Percentiles rank a stretch among this genome's conserved stretches.
These are phyloP conservation scores for Puccinellia tenuiflora DNA, from an alignment of 176 grass and related monocot genomes.

Conservation along the genomic window DNA sequence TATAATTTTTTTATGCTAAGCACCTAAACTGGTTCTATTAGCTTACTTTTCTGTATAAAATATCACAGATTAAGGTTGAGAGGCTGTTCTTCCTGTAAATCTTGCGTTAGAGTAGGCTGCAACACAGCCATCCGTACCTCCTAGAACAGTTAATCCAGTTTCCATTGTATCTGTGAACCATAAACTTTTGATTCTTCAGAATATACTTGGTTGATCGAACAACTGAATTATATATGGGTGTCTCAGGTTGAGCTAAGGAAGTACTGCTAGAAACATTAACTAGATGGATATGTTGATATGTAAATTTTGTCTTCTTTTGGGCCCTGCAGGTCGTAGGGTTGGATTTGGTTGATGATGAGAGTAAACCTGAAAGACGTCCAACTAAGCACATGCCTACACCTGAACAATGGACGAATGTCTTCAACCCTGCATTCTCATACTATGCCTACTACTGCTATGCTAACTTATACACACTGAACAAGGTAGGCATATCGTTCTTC, in stretches of 20 bases:
- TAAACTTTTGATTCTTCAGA: slow-evolving; percentile 3
- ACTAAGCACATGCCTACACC: slow-evolving; percentile 99
- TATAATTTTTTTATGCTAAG: background rate
- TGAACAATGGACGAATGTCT: slow-evolving; percentile 91
- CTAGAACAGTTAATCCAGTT: background rate
- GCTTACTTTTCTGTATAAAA: background rate
- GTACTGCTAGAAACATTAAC: background rate
- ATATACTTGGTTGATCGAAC: background rate
- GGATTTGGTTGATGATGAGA: slow-evolving; percentile 99
- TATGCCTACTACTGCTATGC: slow-evolving; percentile 99
- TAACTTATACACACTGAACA: slow-evolving; percentile 91
- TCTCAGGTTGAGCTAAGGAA: background rate
- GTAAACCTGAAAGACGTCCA: slow-evolving; percentile 95
- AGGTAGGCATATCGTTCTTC: slow-evolving; percentile 42
- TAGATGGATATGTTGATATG: background rate
- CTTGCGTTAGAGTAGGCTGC: background rate
- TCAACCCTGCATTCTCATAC: slow-evolving; percentile 98
- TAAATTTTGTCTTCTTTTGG: background rate
- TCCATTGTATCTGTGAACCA: background rate
- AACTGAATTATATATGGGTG: slow-evolving; percentile 3
- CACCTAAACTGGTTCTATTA: background rate
- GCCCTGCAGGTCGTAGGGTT: slow-evolving; percentile 76
- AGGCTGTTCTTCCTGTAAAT: background rate
- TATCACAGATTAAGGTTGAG: background rate
- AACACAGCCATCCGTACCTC: background rate